A percentile compares a stretch with the other conserved stretches of the same genome.
phyloP scores from a whole-genome alignment of 208 protist genomes.

The Crithidia brevicula region DNA sequence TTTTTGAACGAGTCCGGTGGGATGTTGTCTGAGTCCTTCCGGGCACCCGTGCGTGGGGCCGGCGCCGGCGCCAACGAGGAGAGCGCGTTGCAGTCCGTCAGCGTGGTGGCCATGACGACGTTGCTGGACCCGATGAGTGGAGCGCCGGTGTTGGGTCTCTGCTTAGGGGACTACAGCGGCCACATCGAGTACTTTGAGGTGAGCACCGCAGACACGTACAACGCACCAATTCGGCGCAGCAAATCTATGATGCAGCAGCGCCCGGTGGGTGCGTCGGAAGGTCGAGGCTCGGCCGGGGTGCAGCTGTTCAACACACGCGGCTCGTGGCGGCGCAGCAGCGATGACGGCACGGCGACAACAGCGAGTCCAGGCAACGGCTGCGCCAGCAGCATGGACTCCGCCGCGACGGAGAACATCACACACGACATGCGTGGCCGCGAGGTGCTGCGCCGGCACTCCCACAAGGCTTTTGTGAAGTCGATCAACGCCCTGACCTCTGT shows the following conservation, averaged over 20 bases:
- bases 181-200: slow-evolving; percentile 86
- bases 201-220: slow-evolving; percentile 45
- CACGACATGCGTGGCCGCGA: slow-evolving; percentile 66
- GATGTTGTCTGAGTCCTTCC: slow-evolving; percentile 39
- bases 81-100: slow-evolving; percentile 52
- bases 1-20: slow-evolving; percentile 34
- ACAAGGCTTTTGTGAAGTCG: slow-evolving; percentile 83
- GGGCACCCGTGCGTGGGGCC: slow-evolving; percentile 5
- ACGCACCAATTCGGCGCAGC: slow-evolving; percentile 44
- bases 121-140: slow-evolving; percentile 78
- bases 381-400: slow-evolving; percentile 42
- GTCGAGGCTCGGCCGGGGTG: neutral
- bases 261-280: slow-evolving; percentile 14
- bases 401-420: slow-evolving; percentile 46
- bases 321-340: slow-evolving; percentile 18
- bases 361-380: slow-evolving; percentile 23
- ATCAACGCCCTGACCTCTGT: slow-evolving; percentile 88
- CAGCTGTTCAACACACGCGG: slow-evolving; percentile 25
- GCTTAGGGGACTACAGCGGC: slow-evolving; percentile 82
- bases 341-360: slow-evolving; percentile 31
- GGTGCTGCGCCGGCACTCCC: slow-evolving; percentile 72
- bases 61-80: slow-evolving; percentile 35
- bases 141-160: slow-evolving; percentile 64
- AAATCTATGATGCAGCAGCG: slow-evolving; percentile 40
- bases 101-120: slow-evolving; percentile 69